Conservation (phyloP, 2,329 filamentous ascomycete genomes). For the Aspergillus piperis region DNA sequence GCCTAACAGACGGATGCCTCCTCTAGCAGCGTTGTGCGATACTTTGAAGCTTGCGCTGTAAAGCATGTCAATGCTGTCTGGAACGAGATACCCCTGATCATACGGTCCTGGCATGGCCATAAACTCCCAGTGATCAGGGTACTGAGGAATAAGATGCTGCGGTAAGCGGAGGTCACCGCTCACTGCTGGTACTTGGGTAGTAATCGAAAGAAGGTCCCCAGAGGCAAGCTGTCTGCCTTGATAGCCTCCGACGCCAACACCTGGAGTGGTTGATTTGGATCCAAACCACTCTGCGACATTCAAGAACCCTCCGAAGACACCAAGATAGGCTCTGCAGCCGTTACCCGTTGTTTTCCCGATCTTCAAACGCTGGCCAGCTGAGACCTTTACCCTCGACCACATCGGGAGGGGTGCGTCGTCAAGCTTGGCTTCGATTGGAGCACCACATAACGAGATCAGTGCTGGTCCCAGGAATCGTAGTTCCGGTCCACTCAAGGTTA, state of each 20-base stretch:
- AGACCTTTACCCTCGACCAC: conserved; percentile 57
- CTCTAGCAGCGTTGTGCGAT: conserved; percentile 62
- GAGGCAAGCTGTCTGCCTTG: conserved; percentile 59
- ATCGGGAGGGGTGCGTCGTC: conserved; percentile 54
- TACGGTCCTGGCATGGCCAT: conserved; percentile 59
- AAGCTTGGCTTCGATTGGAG: conserved; percentile 54
- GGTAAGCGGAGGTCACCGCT: conserved; percentile 44
- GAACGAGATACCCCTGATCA: conserved; percentile 54
- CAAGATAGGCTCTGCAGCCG: conserved; percentile 61
- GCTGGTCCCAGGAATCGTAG: conserved; percentile 58
- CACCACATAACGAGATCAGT: conserved; percentile 59
- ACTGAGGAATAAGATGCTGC: conserved; percentile 50
- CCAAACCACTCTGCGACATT: conserved; percentile 59
- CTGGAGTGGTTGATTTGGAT: conserved; percentile 60
- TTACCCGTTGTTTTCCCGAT: conserved; percentile 56
- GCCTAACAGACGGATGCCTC: conserved; percentile 61
- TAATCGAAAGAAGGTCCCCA: conserved; percentile 55
- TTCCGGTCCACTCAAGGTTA: conserved; percentile 62
- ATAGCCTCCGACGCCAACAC: conserved; percentile 60
- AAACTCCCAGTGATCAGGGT: conserved; percentile 55
- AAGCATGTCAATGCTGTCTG: conserved; percentile 58
- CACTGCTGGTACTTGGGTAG: conserved; percentile 39
- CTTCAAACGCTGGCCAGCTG: conserved; percentile 54
- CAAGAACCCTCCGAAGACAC: conserved; percentile 58
- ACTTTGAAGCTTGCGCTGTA: conserved; percentile 62